Evolutionary conservation across 495 filamentous ascomycete species (phyloP).

Genomic region (Talaromyces nanjingensis): DNA sequence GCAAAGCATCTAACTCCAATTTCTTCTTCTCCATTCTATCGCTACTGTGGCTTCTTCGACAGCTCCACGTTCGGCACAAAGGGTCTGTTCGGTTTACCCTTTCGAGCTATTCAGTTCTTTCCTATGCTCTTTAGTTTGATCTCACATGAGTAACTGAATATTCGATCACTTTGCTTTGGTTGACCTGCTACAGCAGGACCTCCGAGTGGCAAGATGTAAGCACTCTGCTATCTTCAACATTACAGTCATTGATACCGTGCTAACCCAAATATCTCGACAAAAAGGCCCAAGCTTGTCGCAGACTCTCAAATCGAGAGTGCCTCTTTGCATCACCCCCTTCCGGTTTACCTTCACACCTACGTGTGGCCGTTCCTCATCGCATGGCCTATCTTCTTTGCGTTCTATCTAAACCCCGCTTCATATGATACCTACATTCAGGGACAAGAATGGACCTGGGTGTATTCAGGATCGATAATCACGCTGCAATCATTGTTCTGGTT

Average conservation of each 20-base stretch:
- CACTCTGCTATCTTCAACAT: background rate
- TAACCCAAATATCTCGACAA: background rate
- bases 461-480: conserved; percentile 78
- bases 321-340: conserved; percentile 81
- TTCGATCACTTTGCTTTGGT: conserved; percentile 4
- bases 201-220: conserved; percentile 12
- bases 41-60: conserved; percentile 39
- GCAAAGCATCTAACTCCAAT: background rate
- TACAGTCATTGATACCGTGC: background rate
- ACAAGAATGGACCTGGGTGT: conserved; percentile 96
- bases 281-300: conserved; percentile 74
- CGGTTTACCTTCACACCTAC: conserved; percentile 75
- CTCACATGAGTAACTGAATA: conserved; percentile 24
- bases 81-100: conserved; percentile 1
- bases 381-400: conserved; percentile 85
- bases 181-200: conserved; percentile 8
- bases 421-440: conserved; percentile 85
- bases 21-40: conserved; percentile 16
- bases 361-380: conserved; percentile 84
- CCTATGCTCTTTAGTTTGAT: conserved; percentile 10
- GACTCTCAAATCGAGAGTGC: conserved; percentile 83
- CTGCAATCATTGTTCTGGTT: conserved; percentile 86
- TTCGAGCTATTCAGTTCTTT: background rate
- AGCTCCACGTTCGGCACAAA: conserved; percentile 6
- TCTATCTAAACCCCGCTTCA: conserved; percentile 72